These are phyloP conservation scores for Misopates orontium DNA, from an alignment of 257 asterid genomes.

Conservation along the genomic window DNA sequence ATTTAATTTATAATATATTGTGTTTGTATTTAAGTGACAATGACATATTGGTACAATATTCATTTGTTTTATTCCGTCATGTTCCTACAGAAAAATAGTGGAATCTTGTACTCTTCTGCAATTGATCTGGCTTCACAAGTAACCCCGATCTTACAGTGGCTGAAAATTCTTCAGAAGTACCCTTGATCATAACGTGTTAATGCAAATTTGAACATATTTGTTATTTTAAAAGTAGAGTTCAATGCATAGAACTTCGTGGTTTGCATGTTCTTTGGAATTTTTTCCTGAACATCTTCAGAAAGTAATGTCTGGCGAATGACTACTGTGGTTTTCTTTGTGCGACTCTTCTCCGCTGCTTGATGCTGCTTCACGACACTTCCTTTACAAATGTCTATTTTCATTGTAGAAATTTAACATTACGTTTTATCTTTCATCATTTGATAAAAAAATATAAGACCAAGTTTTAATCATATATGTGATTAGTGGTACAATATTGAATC, in stretches of 20 bases:
- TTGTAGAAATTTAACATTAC: neutral
- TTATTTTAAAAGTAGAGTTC: neutral
- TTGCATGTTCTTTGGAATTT: neutral
- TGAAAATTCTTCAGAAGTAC: neutral
- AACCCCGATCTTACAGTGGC: constrained; percentile 6
- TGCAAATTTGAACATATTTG: constrained; percentile 1
- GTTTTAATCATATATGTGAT: neutral
- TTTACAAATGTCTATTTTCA: neutral
- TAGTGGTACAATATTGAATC: constrained; percentile 1
- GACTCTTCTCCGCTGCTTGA: constrained; percentile 1
- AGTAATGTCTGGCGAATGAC: neutral
- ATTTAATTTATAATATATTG: constrained; percentile 3
- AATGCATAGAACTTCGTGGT: constrained; percentile 6
- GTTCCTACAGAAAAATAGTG: neutral
- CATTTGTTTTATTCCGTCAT: neutral
- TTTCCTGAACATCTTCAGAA: neutral
- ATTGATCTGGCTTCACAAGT: constrained; percentile 8
- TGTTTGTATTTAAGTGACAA: constrained; percentile 5
- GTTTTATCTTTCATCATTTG: neutral
- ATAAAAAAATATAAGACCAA: too few relatives aligned
- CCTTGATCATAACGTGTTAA: neutral
- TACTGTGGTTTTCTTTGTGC: constrained; percentile 11
- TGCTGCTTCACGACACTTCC: neutral
- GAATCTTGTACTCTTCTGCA: constrained; percentile 5
- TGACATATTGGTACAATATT: constrained; percentile 18